Percentiles rank a stretch among this genome's conserved stretches.
phyloP scores from a whole-genome alignment of 768 basidiomycete genomes.

The Serendipita sp. region DNA sequence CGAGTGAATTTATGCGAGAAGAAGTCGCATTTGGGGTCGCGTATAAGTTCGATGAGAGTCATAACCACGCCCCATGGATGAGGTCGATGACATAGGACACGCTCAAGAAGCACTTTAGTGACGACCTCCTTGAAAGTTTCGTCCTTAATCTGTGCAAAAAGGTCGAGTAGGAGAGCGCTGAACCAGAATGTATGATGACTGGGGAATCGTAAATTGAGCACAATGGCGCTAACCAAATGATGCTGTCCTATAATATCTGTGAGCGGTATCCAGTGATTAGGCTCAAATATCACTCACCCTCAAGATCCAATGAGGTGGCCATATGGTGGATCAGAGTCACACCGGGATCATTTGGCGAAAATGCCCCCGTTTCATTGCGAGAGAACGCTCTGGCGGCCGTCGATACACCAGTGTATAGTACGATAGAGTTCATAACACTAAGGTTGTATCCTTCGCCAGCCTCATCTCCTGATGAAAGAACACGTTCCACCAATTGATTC shows the following conservation, averaged over 20 bases:
- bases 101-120: constrained; percentile 81
- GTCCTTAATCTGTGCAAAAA: constrained; percentile 66
- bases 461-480: constrained; percentile 36
- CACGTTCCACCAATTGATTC: constrained; percentile 59
- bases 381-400: constrained; percentile 82
- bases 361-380: constrained; percentile 63
- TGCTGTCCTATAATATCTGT: constrained; percentile 58
- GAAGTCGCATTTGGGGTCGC: constrained; percentile 80
- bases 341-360: constrained; percentile 67
- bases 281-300: constrained; percentile 42
- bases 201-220: constrained; percentile 90
- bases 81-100: constrained; percentile 85
- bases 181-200: constrained; percentile 99
- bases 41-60: constrained; percentile 84
- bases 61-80: constrained; percentile 93
- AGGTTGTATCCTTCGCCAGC: constrained; percentile 60
- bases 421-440: constrained; percentile 79
- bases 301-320: constrained; percentile 67
- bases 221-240: constrained; percentile 81
- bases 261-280: not conserved
- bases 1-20: constrained; percentile 79
- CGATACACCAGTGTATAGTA: constrained; percentile 91
- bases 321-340: constrained; percentile 74
- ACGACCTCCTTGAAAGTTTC: constrained; percentile 67
- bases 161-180: constrained; percentile 72